phyloP scores from a whole-genome alignment of 768 basidiomycete genomes.

The Bullera alba region DNA sequence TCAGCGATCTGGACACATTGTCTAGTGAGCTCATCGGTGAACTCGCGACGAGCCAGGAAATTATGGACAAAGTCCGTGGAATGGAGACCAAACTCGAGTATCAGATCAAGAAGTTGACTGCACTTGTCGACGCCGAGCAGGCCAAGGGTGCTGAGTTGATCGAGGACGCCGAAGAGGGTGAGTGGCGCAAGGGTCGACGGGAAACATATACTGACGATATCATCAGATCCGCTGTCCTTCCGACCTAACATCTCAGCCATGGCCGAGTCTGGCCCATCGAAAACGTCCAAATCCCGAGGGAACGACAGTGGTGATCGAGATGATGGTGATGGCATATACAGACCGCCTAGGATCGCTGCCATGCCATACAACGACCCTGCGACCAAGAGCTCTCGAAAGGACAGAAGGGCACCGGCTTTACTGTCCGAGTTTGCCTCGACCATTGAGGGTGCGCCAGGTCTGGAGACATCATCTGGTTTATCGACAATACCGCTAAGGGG shows the following conservation, averaged over 20 bases:
- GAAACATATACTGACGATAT: conserved; percentile 12
- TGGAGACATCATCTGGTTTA: conserved; percentile 46
- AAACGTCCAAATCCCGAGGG: neutral
- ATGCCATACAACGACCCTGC: conserved; percentile 67
- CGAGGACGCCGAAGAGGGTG: conserved; percentile 57
- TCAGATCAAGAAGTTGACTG: conserved; percentile 90
- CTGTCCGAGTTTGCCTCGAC: conserved; percentile 44
- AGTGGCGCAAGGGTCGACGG: conserved; percentile 16
- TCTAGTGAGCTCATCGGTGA: conserved; percentile 62
- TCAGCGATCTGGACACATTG: conserved; percentile 5
- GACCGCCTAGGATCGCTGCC: conserved; percentile 78
- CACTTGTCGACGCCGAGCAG: conserved; percentile 57
- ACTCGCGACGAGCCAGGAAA: conserved; percentile 69
- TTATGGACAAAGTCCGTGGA: conserved; percentile 79
- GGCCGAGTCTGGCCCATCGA: neutral
- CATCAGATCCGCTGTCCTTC: conserved; percentile 80
- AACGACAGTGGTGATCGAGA: conserved; percentile 9
- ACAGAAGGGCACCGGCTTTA: conserved; percentile 48
- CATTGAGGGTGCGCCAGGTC: conserved; percentile 40
- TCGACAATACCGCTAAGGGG: conserved; percentile 40
- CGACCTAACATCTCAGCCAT: conserved; percentile 59
- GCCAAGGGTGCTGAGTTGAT: conserved; percentile 37
- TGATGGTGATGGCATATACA: conserved; percentile 38
- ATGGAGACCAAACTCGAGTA: conserved; percentile 84
- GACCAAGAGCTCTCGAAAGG: conserved; percentile 46